These are phyloP conservation scores for Dendrobium nobile DNA, from an alignment of 106 monocot species.

Conservation along the genomic window DNA sequence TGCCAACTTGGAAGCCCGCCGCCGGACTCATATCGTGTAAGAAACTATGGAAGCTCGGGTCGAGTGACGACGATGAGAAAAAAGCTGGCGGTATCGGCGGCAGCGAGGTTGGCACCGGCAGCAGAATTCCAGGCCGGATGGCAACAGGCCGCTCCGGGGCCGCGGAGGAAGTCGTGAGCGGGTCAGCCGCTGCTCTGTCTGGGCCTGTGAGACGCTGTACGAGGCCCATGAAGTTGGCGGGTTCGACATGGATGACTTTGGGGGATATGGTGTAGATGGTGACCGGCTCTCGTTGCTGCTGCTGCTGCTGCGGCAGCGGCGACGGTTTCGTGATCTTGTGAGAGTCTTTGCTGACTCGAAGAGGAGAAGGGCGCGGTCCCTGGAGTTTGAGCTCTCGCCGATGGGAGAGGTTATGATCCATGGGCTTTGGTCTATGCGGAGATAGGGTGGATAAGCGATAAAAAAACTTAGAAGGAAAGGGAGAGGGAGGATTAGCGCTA, in stretches of 20 bases:
- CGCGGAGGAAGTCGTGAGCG: constrained; percentile 8
- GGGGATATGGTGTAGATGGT: constrained; percentile 50
- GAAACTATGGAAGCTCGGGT: constrained; percentile 22
- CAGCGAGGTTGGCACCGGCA: constrained; percentile 35
- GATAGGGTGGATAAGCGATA: no score
- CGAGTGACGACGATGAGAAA: constrained; percentile 37
- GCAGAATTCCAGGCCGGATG: constrained; percentile 33
- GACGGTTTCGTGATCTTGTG: constrained; percentile 40
- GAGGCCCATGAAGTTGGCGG: constrained; percentile 43
- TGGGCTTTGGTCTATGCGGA: no score
- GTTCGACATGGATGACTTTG: constrained; percentile 41
- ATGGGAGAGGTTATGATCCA: background rate
- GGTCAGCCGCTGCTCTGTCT: constrained; percentile 2
- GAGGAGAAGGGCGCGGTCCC: constrained; percentile 52
- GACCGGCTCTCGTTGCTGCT: constrained; percentile 22
- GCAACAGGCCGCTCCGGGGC: background rate
- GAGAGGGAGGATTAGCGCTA: no score
- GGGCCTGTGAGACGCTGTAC: constrained; percentile 51
- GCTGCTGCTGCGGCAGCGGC: background rate
- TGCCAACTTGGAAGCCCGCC: background rate
- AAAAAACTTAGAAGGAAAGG: no score
- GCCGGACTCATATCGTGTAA: constrained; percentile 35
- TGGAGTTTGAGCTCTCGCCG: constrained; percentile 30
- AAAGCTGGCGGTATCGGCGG: constrained; percentile 32
- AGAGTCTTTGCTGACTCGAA: constrained; percentile 37